Evolutionary conservation across 768 basidiomycete genomes (phyloP), one percentile per base, ranked within the genome.

Genomic region (Gelatoporia subvermispora): DNA sequence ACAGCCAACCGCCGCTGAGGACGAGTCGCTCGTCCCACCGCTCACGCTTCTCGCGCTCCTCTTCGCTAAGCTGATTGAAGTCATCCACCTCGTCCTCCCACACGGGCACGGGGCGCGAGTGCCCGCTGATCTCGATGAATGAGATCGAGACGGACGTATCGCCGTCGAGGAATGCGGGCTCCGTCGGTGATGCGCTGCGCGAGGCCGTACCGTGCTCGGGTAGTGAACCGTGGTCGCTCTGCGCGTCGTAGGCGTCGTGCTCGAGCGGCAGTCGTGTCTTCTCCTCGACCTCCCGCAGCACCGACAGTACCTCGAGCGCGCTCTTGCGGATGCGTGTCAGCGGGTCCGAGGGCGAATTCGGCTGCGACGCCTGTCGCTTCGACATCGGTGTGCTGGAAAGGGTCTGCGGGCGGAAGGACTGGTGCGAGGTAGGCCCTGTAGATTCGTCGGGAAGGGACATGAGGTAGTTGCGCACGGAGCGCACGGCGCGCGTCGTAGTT

Each of bases 21-120:
- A 90, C 82, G 10, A 93, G 74, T 31, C 81, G 72, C 60, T 91
- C 85, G 58, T 92, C 90, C 90, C 90, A 93, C 16, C 74, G 69
- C 53, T 88, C 85, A 35, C 76, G 74, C 63, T 82, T 84, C 58
- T 81, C 77, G 42, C 60, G 62, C 41, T 74, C 72, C 44, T 72
- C 71, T 51, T 77, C 76, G 52, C 72, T 73, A 38, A 75, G 66
- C 25, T 71, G 72, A 17, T 71, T 72, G 51, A 69, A 62, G 31
- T 76, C 65, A 28, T 66, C 77, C 13, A 79, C 74, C 43, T 85
- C 84, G 51, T 88, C 85, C 52, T 88, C 85, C 90, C 90, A 92
- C 1, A 93, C 87, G 0, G 86, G 85, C 8, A 93, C 74, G 16
- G 73, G 74, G 55, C 81, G 78, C 35, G 71, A 67, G 23, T 77